These are phyloP conservation scores for Angomonas ambiguus DNA, from an alignment of 208 protist genomes.

Conservation along the genomic window DNA sequence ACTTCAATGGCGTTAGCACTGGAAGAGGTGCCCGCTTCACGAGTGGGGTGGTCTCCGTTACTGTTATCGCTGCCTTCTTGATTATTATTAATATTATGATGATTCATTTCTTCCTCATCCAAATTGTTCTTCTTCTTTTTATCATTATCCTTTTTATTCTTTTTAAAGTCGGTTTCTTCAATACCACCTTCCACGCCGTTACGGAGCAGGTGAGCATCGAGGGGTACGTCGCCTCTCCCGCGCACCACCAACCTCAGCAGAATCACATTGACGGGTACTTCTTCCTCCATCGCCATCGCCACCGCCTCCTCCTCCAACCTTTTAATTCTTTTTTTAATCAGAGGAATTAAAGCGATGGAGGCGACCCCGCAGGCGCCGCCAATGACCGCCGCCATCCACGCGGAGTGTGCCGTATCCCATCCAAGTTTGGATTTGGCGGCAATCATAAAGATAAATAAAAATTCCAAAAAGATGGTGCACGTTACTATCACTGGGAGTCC, in stretches of 20 bases:
- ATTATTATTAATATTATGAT: too few relatives aligned
- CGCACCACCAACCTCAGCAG: conserved; percentile 24
- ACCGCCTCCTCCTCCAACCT: conserved; percentile 22
- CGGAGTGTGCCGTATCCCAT: conserved; percentile 25
- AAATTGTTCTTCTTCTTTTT: conserved; percentile 2
- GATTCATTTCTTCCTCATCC: too few relatives aligned
- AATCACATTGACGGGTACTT: conserved; percentile 22
- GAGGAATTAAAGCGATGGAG: conserved; percentile 36
- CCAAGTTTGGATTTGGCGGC: conserved; percentile 37
- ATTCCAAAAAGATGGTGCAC: conserved; percentile 51
- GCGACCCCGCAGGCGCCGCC: conserved; percentile 25
- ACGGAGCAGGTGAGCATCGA: conserved; percentile 4
- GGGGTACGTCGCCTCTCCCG: conserved; percentile 10
- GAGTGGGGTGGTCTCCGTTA: too few relatives aligned
- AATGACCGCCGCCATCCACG: conserved; percentile 52
- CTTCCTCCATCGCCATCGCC: conserved; percentile 17
- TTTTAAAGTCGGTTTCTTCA: too few relatives aligned
- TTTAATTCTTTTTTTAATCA: conserved; percentile 31
- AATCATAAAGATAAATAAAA: conserved; percentile 62
- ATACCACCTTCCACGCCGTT: conserved; percentile 4
- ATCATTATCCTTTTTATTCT: neutral
- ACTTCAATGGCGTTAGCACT: too few relatives aligned
- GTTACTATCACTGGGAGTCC: conserved; percentile 37
- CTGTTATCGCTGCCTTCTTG: too few relatives aligned
- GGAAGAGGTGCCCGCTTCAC: too few relatives aligned